phyloP scores from a whole-genome alignment of 1,139 yeast genomes.

The Taiozyma sp. region DNA sequence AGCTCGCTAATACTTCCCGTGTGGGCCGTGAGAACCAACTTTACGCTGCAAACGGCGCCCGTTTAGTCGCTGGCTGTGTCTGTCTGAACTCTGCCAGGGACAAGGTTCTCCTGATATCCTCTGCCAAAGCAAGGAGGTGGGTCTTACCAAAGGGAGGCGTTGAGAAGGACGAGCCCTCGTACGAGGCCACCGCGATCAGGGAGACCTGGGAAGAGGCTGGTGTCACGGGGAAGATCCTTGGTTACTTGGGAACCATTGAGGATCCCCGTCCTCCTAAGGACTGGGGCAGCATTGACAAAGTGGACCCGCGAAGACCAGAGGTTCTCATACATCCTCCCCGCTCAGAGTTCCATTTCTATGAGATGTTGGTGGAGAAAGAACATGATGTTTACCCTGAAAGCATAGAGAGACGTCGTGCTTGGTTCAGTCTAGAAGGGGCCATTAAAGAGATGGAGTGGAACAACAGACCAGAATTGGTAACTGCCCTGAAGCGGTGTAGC shows the following conservation, averaged over 20 bases:
- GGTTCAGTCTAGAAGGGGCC: conserved; percentile 78
- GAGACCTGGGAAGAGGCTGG: conserved; percentile 99
- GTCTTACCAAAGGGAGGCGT: conserved; percentile 96
- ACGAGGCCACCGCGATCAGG: conserved; percentile 48
- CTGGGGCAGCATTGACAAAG: conserved; percentile 32
- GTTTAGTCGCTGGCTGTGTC: conserved; percentile 87
- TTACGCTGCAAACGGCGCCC: conserved; percentile 49
- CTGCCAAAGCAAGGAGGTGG: conserved; percentile 65
- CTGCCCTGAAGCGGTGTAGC: conserved; percentile 47
- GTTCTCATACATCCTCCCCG: conserved; percentile 42
- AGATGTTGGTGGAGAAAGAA: conserved; percentile 55
- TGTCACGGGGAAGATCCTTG: conserved; percentile 55
- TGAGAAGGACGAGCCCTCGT: conserved; percentile 66
- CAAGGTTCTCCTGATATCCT: conserved; percentile 71
- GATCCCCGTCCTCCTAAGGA: conserved; percentile 66
- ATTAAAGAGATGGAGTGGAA: conserved; percentile 52
- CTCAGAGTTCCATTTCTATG: conserved; percentile 81
- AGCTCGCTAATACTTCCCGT: conserved; percentile 13
- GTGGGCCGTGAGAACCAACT: conserved; percentile 21
- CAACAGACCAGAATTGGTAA: conserved; percentile 63
- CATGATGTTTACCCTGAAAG: conserved; percentile 73
- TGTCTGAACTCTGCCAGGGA: conserved; percentile 53
- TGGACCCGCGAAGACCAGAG: conserved; percentile 19
- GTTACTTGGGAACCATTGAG: conserved; percentile 55
- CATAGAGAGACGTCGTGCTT: conserved; percentile 51